phyloP scores from a whole-genome alignment of 1,139 yeast species.

The Yamadazyma atlantica region DNA sequence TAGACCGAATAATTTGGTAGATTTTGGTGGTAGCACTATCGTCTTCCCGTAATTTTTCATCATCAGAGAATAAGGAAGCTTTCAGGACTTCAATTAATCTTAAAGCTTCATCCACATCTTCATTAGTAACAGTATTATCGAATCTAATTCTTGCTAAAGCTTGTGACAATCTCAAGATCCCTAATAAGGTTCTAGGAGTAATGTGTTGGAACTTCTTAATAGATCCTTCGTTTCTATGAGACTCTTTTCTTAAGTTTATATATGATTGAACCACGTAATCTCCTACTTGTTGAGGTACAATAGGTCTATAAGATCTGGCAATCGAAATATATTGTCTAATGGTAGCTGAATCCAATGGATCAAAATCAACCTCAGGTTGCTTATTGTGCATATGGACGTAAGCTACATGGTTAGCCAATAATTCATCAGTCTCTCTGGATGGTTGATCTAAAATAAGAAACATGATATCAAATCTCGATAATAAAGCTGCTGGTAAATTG shows the following conservation, averaged over 20 bases:
- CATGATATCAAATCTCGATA: constrained; percentile 92
- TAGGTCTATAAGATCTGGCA: constrained; percentile 86
- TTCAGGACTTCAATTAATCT: constrained; percentile 84
- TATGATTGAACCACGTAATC: constrained; percentile 86
- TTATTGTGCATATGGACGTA: constrained; percentile 91
- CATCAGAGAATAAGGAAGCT: constrained; percentile 67
- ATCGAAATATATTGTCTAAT: constrained; percentile 86
- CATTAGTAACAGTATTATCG: constrained; percentile 63
- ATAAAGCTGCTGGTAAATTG: constrained; percentile 92
- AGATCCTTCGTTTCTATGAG: constrained; percentile 75
- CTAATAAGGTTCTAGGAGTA: constrained; percentile 92
- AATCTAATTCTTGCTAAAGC: constrained; percentile 91
- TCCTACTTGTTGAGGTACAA: constrained; percentile 82
- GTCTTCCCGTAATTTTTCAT: constrained; percentile 50
- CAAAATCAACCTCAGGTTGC: constrained; percentile 77
- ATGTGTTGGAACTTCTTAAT: constrained; percentile 81
- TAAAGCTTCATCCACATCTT: constrained; percentile 94
- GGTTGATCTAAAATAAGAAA: constrained; percentile 88
- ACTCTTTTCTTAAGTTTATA: constrained; percentile 89
- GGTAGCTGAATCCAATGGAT: constrained; percentile 74
- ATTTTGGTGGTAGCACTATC: constrained; percentile 56
- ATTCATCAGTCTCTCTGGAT: constrained; percentile 73
- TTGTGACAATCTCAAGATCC: constrained; percentile 88
- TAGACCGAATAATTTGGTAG: constrained; percentile 55
- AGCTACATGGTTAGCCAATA: constrained; percentile 89